A percentile compares a stretch with the other conserved stretches of the same genome.
phyloP scores from a whole-genome alignment of 305 asterid genomes.

The Fraxinus xanthoxyloides region DNA sequence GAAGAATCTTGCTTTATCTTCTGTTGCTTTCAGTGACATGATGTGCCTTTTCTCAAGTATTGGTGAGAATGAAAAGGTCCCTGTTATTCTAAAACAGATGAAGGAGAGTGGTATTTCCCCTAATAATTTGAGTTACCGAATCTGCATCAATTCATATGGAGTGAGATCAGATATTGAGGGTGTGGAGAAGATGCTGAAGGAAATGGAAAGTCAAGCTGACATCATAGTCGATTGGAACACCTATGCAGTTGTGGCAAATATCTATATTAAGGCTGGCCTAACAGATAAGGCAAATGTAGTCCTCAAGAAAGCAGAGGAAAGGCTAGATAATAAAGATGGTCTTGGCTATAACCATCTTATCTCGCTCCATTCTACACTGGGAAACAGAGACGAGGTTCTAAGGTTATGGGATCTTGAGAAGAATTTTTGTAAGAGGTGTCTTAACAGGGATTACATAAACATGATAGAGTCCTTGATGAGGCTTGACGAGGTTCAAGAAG shows the following conservation, averaged over 20 bases:
- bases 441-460: constrained; percentile 58
- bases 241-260: constrained; percentile 63
- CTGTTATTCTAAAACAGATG: constrained; percentile 49
- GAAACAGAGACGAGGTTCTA: constrained; percentile 52
- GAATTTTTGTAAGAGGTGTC: constrained; percentile 45
- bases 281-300: constrained; percentile 42
- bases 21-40: constrained; percentile 58
- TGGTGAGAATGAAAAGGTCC: constrained; percentile 49
- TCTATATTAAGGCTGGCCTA: constrained; percentile 51
- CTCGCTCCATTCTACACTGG: constrained; percentile 61
- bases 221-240: constrained; percentile 74
- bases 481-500: constrained; percentile 63
- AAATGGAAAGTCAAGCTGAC: constrained; percentile 60
- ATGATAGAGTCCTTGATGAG: constrained; percentile 60
- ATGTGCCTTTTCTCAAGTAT: constrained; percentile 60
- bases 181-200: constrained; percentile 54
- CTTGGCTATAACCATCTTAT: constrained; percentile 64
- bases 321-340: constrained; percentile 50
- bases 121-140: constrained; percentile 68
- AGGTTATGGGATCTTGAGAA: constrained; percentile 65
- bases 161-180: constrained; percentile 60
- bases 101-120: constrained; percentile 50
- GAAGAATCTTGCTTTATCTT: constrained; percentile 50
- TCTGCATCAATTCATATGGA: constrained; percentile 72
- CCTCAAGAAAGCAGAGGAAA: constrained; percentile 61